Percentiles rank a stretch among this genome's conserved stretches.
Conservation (phyloP, 208 protist species). For the Leishmania guyanensis region DNA sequence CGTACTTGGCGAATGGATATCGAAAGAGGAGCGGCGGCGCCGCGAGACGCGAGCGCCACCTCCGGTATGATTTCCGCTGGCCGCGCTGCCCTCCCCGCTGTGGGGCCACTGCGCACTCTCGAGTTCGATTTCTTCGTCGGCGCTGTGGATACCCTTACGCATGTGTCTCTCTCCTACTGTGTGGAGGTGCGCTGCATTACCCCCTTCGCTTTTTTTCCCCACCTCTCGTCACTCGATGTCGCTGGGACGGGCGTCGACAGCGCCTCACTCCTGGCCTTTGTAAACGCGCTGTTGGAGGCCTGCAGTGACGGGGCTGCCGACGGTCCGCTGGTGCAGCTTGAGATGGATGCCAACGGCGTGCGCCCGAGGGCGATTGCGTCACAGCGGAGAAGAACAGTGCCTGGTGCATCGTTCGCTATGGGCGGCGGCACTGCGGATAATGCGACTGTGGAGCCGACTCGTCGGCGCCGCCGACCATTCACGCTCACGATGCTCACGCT, state of each 20-base stretch:
- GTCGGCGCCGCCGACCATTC: slow-evolving; percentile 12
- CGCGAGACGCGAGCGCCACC: not conserved
- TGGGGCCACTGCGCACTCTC: not conserved
- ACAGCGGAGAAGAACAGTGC: not conserved
- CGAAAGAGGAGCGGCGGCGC: not conserved
- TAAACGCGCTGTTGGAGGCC: slow-evolving; percentile 26
- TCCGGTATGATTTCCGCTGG: not conserved
- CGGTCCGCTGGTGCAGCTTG: not conserved
- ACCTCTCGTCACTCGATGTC: slow-evolving; percentile 23
- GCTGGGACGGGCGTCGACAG: slow-evolving; percentile 38
- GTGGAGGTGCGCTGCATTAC: slow-evolving; percentile 32
- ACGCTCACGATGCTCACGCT: slow-evolving; percentile 25
- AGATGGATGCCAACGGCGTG: not conserved
- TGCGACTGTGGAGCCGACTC: not conserved
- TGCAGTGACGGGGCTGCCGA: not conserved
- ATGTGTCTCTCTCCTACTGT: slow-evolving; percentile 29
- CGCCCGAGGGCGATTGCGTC: not conserved
- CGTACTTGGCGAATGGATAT: slow-evolving; percentile 11
- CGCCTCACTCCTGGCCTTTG: slow-evolving; percentile 28
- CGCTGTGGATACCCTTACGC: slow-evolving; percentile 4
- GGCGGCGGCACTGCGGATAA: not conserved
- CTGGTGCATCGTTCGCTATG: not conserved
- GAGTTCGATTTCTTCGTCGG: slow-evolving; percentile 13
- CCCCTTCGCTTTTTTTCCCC: slow-evolving; percentile 22
- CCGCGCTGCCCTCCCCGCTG: not conserved